Evolutionary conservation across 129 eudicot species (phyloP).

Genomic region (Arctium lappa): DNA sequence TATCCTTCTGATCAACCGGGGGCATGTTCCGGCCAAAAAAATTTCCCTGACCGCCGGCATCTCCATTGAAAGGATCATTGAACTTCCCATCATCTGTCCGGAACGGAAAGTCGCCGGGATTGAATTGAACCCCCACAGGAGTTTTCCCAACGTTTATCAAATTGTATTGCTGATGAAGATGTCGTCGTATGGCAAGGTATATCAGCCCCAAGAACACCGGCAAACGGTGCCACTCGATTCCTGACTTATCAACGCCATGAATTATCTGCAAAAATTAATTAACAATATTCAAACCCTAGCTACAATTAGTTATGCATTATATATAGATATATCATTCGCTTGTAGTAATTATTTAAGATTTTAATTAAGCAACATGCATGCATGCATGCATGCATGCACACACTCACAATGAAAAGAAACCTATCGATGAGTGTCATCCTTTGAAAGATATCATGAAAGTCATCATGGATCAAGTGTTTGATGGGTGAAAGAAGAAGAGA

Average conservation of each 20-base stretch:
- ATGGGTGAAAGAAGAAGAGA: slow-evolving; percentile 21
- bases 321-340: background rate
- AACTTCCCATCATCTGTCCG: slow-evolving; percentile 49
- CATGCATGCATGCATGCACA: background rate
- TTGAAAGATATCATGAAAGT: slow-evolving; percentile 36
- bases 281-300: background rate
- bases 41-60: slow-evolving; percentile 44
- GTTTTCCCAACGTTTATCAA: slow-evolving; percentile 54
- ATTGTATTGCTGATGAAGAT: slow-evolving; percentile 49
- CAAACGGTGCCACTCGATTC: slow-evolving; percentile 55
- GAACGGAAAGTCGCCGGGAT: slow-evolving; percentile 39
- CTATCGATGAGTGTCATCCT: slow-evolving; percentile 51
- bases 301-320: background rate
- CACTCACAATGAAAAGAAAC: slow-evolving; percentile 44
- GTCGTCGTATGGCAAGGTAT: slow-evolving; percentile 50
- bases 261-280: slow-evolving; percentile 31
- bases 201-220: slow-evolving; percentile 56
- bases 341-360: background rate
- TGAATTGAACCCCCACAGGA: slow-evolving; percentile 35
- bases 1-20: slow-evolving; percentile 45
- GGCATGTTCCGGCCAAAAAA: slow-evolving; percentile 63
- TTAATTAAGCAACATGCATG: slow-evolving; percentile 1
- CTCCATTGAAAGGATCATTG: slow-evolving; percentile 53
- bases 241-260: slow-evolving; percentile 42
- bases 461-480: slow-evolving; percentile 45